These are phyloP conservation scores for Exserohilum turcica DNA, from an alignment of 2,329 filamentous ascomycete genomes.

Conservation along the genomic window DNA sequence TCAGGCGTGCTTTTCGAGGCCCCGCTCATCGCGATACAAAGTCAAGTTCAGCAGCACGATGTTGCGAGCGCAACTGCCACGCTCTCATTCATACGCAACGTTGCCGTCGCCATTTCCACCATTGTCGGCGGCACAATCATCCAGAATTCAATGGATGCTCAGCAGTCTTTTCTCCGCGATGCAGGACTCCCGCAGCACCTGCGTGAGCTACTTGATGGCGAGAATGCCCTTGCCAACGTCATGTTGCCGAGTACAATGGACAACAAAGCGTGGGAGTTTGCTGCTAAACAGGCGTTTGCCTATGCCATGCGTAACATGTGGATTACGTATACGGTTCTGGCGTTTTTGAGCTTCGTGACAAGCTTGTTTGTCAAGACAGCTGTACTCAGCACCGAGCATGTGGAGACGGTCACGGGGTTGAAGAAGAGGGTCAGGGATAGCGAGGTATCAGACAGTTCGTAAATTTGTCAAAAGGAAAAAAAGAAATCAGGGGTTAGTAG, in stretches of 20 bases:
- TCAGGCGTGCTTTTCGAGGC: conserved; percentile 60
- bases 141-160: conserved; percentile 64
- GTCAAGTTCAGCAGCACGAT: conserved; percentile 57
- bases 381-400: conserved; percentile 50
- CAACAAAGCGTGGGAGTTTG: conserved; percentile 50
- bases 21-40: conserved; percentile 62
- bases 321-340: conserved; percentile 54
- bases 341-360: conserved; percentile 44
- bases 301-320: conserved; percentile 54
- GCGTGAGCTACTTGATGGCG: conserved; percentile 59
- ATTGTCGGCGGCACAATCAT: conserved; percentile 59
- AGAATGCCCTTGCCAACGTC: conserved; percentile 65
- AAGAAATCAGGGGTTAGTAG: background rate
- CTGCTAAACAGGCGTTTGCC: conserved; percentile 52
- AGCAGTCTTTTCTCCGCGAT: conserved; percentile 52
- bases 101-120: conserved; percentile 55
- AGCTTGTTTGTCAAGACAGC: conserved; percentile 49
- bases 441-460: background rate
- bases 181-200: conserved; percentile 57
- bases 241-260: conserved; percentile 57
- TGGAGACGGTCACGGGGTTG: conserved; percentile 55
- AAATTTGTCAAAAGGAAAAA: background rate
- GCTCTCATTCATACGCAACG: conserved; percentile 54
- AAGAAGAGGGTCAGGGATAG: conserved; percentile 31
- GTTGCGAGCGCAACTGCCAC: conserved; percentile 59